Evolutionary conservation across 495 filamentous ascomycete genomes (phyloP), one percentile per base, ranked within the genome.

Genomic region (Polyplosphaeria fusca): DNA sequence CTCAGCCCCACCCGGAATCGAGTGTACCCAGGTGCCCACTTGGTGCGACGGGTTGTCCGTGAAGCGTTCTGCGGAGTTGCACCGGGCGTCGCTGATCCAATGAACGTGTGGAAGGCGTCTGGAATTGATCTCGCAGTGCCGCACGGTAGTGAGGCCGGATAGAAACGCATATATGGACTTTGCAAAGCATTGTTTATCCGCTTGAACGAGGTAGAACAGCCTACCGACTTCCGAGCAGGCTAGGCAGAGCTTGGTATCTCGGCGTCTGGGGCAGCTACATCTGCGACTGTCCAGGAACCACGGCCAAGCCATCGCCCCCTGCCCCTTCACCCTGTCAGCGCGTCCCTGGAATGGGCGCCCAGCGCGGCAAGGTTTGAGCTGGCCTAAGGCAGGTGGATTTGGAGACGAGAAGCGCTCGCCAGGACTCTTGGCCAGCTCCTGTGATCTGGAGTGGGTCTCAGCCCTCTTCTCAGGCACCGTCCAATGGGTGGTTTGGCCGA

Each of bases 251-350:
- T 35, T 35, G 14, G 30, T 35, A 35, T 25, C 12, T 18, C 11
- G 39, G 47, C 16, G 14, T 1, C 18, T 20, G 9, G 38, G 45
- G 40, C 41, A 40, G 11, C 16, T 22, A 48, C 48, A 60, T 60
- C 56, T 60, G 56, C 42, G 56, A 60, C 56, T 32, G 18, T 50
- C 47, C 37, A 20, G 12, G 56, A 60, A 53, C 56, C 25, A 47
- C 28, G 19, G 7, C 1, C 18, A n/a, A 52, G 41, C 47, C 30
- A 51, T 13, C 19, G 3, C 1, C 24, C 35, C 35, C 45, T 43
- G 54, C n/a, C 35, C 9, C 37, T 46, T 22, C 18, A 46, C 9
- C 42, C 9, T n/a, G 13, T n/a, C 12, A 46, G 42, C 7, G n/a
- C n/a, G n/a, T n/a, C n/a, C n/a, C n/a, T n/a, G n/a, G n/a, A n/a